These are phyloP conservation scores for Monosporascus sp. DNA, from an alignment of 2,329 filamentous ascomycete genomes.

Conservation along the genomic window DNA sequence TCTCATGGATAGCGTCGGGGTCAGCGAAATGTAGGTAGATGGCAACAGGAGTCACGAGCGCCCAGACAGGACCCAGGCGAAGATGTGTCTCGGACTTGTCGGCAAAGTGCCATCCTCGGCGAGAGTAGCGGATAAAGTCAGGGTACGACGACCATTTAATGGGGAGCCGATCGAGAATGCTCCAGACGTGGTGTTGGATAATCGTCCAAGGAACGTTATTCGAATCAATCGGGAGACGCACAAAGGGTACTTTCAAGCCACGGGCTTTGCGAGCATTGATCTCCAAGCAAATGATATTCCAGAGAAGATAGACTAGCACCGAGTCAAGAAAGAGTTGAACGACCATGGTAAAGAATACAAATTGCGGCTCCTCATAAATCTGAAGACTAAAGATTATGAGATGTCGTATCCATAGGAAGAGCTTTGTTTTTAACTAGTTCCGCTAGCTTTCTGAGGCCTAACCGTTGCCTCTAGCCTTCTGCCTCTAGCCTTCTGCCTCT, in stretches of 20 bases:
- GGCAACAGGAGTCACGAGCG: constrained; percentile 14
- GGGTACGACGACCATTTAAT: constrained; percentile 18
- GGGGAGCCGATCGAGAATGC: constrained; percentile 12
- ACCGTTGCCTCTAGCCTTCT: no score
- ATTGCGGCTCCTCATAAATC: no score
- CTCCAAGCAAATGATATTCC: background rate
- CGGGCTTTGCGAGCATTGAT: background rate
- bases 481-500: no score
- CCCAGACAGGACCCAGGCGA: constrained; percentile 18
- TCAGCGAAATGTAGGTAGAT: constrained; percentile 18
- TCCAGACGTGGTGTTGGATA: constrained; percentile 18
- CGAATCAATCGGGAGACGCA: background rate
- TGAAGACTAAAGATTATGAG: no score
- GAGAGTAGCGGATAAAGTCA: constrained; percentile 16
- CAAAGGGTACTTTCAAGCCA: background rate
- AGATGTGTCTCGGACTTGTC: constrained; percentile 7
- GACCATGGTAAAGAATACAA: no score
- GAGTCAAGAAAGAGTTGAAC: background rate
- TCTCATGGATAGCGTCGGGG: constrained; percentile 15
- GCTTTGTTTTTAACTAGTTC: no score
- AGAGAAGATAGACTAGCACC: background rate
- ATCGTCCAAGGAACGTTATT: background rate
- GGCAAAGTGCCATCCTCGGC: constrained; percentile 17
- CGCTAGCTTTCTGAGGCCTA: no score
- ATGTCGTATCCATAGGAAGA: no score